Evolutionary conservation across 1,284 basidiomycete genomes (phyloP).

Genomic region (Earliella scabrosa): DNA sequence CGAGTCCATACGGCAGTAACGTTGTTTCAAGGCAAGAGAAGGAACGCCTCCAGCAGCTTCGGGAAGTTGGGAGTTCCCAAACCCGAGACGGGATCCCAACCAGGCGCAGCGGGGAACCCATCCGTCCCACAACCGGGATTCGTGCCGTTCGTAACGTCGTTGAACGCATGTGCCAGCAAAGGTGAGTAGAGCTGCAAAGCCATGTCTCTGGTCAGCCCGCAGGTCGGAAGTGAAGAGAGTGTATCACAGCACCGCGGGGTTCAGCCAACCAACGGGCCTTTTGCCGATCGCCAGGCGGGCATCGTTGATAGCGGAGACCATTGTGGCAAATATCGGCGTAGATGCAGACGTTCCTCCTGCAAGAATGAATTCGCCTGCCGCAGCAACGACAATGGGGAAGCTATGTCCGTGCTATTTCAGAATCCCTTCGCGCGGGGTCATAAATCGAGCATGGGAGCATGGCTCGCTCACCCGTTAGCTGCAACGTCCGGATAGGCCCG

Average conservation of each 20-base stretch:
- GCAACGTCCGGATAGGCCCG: conserved; percentile 26
- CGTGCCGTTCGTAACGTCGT: conserved; percentile 43
- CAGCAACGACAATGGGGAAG: conserved; percentile 42
- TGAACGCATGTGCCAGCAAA: conserved; percentile 36
- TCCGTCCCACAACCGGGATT: conserved; percentile 29
- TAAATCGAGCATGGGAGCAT: conserved; percentile 30
- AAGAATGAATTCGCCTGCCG: conserved; percentile 29
- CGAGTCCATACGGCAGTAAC: too few species aligned
- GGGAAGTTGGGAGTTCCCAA: conserved; percentile 33
- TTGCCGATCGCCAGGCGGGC: conserved; percentile 47
- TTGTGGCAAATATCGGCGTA: conserved; percentile 41
- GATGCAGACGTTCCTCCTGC: conserved; percentile 24
- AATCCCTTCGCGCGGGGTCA: neutral
- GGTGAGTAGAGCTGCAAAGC: conserved; percentile 33
- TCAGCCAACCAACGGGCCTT: conserved; percentile 58
- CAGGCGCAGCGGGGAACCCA: conserved; percentile 27
- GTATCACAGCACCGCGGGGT: conserved; percentile 40
- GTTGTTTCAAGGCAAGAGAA: conserved; percentile 11
- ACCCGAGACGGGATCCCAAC: conserved; percentile 45
- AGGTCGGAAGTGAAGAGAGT: neutral
- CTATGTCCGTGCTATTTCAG: neutral
- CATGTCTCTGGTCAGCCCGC: neutral
- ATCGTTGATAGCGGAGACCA: conserved; percentile 67
- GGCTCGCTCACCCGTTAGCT: conserved; percentile 30
- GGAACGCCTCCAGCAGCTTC: conserved; percentile 4